Conservation (phyloP, 2,329 filamentous ascomycete species). For the Mariannaea sp. region DNA sequence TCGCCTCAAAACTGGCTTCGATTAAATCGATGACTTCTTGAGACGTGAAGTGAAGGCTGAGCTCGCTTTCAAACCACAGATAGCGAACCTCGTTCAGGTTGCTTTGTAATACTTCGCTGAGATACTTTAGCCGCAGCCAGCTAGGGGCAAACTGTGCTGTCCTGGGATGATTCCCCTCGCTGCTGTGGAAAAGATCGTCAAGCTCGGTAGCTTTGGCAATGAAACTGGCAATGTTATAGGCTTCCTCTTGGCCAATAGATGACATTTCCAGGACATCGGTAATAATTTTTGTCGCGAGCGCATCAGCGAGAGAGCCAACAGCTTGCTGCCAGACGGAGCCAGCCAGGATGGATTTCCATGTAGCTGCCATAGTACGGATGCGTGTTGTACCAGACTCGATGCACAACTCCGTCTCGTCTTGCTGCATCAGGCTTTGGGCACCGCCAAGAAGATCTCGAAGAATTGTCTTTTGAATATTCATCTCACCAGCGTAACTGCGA, state of each 20-base stretch:
- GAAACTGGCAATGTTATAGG: conserved; percentile 63
- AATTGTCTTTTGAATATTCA: conserved; percentile 64
- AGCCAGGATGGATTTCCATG: conserved; percentile 63
- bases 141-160: conserved; percentile 65
- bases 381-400: conserved; percentile 59
- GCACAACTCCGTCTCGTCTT: conserved; percentile 57
- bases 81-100: conserved; percentile 67
- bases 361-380: conserved; percentile 57
- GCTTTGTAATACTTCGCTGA: conserved; percentile 68
- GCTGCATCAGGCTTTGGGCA: conserved; percentile 63
- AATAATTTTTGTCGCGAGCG: conserved; percentile 63
- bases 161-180: conserved; percentile 53
- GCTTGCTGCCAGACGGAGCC: conserved; percentile 67
- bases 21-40: conserved; percentile 68
- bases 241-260: conserved; percentile 66
- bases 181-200: conserved; percentile 63
- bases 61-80: conserved; percentile 68
- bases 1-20: conserved; percentile 67
- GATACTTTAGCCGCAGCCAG: conserved; percentile 68
- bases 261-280: conserved; percentile 65
- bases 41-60: conserved; percentile 65
- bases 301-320: conserved; percentile 63
- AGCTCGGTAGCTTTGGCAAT: conserved; percentile 62
- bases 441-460: conserved; percentile 66
- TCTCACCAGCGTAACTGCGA: conserved; percentile 64